Evolutionary conservation across 306 rosid genomes (phyloP), one percentile per base, ranked within the genome.

Genomic region (Datisca glomerata): DNA sequence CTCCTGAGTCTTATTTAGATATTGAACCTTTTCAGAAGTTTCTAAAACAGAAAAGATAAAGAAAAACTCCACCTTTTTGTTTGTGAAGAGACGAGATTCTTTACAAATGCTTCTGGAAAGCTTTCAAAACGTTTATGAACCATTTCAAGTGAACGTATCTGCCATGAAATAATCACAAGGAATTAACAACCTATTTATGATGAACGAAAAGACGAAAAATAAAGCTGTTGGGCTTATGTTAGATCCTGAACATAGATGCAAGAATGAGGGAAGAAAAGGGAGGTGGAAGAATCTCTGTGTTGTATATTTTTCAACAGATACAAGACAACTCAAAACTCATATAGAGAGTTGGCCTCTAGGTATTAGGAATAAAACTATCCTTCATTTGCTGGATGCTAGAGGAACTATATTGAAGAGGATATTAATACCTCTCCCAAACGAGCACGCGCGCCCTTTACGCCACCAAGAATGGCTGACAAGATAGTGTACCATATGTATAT

Each of bases 61-160:
- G 41, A 14, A 41, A 53, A 41, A 38, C 49, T 53, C 13, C 12
- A 83, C 98, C 93, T 67, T 68, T 49, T 66, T 37, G 64, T 55
- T 60, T 68, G 70, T 19, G 78, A 64, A 50, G 95, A 72, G 60
- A 73, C 83, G 44, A 89, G 66, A 41, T 72, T 81, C 27, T 70
- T 59, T 21, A 55, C 91, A 77, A 89, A 84, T 27, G 95, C 98
- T 64, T 65, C 68, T 0, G 98, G 98, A 54, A 89, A 89, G 72
- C 91, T 89, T 69, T 83, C 98, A 63, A 89, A 89, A 55, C 98
- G 98, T 51, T 77, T 89, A 43, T 89, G 95, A 57, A 89, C 84
- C 98, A 89, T 89, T 64, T 84, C 95, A 58, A 84, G 77, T 51
- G 95, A 77, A 36, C 98, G 98, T 67, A 89, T 89, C 98, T 89